Base-by-base conservation (phyloP, 495 filamentous ascomycete genomes). In the Hyaloscypha finlandica region DNA sequence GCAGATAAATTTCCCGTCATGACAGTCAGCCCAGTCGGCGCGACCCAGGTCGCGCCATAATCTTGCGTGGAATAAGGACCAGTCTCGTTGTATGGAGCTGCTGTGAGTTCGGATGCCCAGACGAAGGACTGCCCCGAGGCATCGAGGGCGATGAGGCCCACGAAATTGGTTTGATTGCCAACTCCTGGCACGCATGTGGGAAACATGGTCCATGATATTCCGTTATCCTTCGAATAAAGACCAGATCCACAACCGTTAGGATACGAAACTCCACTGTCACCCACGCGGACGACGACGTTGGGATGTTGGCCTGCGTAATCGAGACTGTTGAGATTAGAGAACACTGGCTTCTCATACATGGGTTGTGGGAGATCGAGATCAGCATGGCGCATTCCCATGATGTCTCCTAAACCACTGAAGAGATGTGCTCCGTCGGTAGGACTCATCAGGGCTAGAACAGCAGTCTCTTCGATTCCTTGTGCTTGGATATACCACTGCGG, bases 401-500 rank as follows among this genome's bases (percentile, higher is more conserved):
- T 63, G 22, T 63, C 61, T 31, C 61, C 61, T 19, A 63, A 30
- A 6, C 61, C 61, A 39, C 61, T 63, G 45, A 54, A 51, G 22
- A 63, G 48, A 29, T 63, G 42, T 25, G 61, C 61, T 33, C 61
- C 61, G 35, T 63, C 61, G 48, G 61, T 39, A 14, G 61, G 61
- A 55, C 61, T 63, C 14, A 35, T 39, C 61, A 63, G 22, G 52
- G 61, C 61, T 20, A 63, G 25, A 33, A 63, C 61, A 11, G 61
- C 61, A 20, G 35, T 63, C 30, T 63, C 61, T 63, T 63, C 61
- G 31, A 63, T 63, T 31, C 61, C 61, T 35, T 63, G 61, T 12
- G 61, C 61, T 39, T 63, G 42, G 30, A 63, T 63, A 35, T 63
- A 63, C 61, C 61, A 63, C 31, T 48, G 29, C 53, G 61, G 48